Evolutionary conservation across 148 eudicot genomes (phyloP).

Genomic region (Rhododendron ovatum): DNA sequence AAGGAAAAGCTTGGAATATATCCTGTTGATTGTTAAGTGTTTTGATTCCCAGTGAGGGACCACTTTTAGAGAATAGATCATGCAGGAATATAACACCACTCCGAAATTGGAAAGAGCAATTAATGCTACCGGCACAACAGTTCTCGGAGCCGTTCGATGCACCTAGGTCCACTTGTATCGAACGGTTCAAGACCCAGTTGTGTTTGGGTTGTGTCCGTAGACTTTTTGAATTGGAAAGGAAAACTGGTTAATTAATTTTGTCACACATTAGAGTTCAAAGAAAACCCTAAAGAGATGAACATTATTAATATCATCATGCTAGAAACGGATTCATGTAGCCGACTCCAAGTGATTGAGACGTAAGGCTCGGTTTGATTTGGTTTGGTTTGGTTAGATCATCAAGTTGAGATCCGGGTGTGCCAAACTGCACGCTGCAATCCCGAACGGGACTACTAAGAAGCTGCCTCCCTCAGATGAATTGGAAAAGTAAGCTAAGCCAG

Average conservation of each 20-base stretch:
- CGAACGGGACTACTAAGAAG: too few relatives aligned
- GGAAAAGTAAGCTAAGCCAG: neutral
- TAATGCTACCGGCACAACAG: neutral
- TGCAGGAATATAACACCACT: neutral
- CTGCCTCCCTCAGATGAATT: neutral
- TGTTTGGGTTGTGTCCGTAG: too few relatives aligned
- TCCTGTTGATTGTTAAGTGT: neutral
- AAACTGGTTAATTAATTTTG: neutral
- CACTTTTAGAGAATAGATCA: neutral
- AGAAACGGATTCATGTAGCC: too few relatives aligned
- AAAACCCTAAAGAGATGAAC: too few relatives aligned
- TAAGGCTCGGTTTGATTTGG: too few relatives aligned
- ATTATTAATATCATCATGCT: too few relatives aligned
- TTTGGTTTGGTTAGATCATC: too few relatives aligned
- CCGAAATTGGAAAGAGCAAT: neutral
- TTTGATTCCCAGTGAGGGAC: neutral
- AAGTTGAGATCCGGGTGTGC: too few relatives aligned
- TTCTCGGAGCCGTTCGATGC: too few relatives aligned
- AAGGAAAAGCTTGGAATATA: conserved; percentile 3
- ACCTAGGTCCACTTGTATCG: neutral
- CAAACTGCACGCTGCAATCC: too few relatives aligned
- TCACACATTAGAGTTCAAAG: neutral
- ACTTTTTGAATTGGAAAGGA: too few relatives aligned
- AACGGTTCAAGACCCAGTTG: neutral
- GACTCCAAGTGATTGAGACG: too few relatives aligned